Evolutionary conservation across 305 asterid species (phyloP).

Genomic region (Rubia occidens): DNA sequence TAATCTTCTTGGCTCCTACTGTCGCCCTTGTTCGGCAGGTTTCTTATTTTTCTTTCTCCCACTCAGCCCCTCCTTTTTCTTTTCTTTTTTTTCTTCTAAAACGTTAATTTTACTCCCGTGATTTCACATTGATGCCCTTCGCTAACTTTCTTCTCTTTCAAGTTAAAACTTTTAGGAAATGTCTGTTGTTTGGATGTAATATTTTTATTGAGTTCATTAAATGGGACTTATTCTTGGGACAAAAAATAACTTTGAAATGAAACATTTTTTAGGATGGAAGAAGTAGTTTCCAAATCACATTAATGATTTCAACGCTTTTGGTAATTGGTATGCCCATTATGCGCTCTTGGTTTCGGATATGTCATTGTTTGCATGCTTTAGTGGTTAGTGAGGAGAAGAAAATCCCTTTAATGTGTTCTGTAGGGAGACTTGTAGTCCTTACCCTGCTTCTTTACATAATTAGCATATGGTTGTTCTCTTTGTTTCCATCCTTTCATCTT

Average conservation of each 20-base stretch:
- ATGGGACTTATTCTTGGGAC: not conserved
- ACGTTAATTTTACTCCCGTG: not conserved
- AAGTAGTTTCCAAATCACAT: not conserved
- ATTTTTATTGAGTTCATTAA: no score
- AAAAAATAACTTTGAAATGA: not conserved
- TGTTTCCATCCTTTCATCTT: not conserved
- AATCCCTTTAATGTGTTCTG: no score
- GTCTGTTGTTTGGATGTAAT: not conserved
- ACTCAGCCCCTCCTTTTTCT: not conserved
- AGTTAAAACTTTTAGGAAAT: not conserved
- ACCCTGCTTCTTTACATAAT: not conserved
- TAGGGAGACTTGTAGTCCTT: not conserved
- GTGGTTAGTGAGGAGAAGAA: not conserved
- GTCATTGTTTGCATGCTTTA: not conserved
- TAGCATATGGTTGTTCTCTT: not conserved
- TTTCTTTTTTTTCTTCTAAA: not conserved
- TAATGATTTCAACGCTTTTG: not conserved
- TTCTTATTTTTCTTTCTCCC: constrained; percentile 9
- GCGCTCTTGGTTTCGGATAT: not conserved
- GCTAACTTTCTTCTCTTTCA: not conserved
- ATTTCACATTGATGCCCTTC: no score
- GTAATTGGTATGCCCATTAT: not conserved
- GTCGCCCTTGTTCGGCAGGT: constrained; percentile 81
- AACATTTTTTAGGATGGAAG: not conserved
- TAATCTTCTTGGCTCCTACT: constrained; percentile 69